Conservation (phyloP, 1,284 basidiomycete genomes). For the Phlebopus sp. region DNA sequence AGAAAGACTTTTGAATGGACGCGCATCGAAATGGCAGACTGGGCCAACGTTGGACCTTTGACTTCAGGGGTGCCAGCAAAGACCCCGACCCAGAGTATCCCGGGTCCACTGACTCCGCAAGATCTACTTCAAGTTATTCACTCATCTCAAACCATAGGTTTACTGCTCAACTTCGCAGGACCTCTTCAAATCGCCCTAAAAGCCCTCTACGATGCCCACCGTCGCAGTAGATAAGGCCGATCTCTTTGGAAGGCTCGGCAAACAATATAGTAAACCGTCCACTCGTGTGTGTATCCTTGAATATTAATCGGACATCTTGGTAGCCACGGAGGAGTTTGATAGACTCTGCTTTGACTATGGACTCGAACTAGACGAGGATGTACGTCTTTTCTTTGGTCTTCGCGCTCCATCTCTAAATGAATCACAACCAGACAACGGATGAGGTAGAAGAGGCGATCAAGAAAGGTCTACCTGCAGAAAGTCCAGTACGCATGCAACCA, state of each 20-base stretch:
- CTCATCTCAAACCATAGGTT: background rate
- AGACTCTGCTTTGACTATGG: constrained; percentile 97
- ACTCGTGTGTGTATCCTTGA: constrained; percentile 1
- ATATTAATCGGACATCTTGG: constrained; percentile 20
- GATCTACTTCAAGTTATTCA: background rate
- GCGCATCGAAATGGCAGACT: too few relatives aligned
- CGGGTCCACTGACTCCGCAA: constrained; percentile 8
- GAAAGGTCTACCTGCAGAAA: constrained; percentile 78
- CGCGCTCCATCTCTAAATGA: background rate
- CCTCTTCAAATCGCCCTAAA: background rate
- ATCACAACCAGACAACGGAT: constrained; percentile 72
- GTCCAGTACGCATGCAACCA: constrained; percentile 56
- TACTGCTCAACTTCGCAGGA: background rate
- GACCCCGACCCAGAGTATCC: constrained; percentile 3
- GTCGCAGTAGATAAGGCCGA: constrained; percentile 94
- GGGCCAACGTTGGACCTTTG: too few relatives aligned
- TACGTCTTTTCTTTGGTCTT: constrained; percentile 41
- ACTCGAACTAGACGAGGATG: constrained; percentile 96
- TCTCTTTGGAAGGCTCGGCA: constrained; percentile 85
- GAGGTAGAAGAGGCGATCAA: constrained; percentile 81
- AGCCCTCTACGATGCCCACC: constrained; percentile 74
- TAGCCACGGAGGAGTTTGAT: constrained; percentile 93
- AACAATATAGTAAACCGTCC: constrained; percentile 72
- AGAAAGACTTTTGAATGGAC: too few relatives aligned
- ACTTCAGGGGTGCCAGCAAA: background rate